Evolutionary conservation across 2,329 filamentous ascomycete species (phyloP), one percentile per base, ranked within the genome.

Genomic region (Phyllosticta paracitricarpa): DNA sequence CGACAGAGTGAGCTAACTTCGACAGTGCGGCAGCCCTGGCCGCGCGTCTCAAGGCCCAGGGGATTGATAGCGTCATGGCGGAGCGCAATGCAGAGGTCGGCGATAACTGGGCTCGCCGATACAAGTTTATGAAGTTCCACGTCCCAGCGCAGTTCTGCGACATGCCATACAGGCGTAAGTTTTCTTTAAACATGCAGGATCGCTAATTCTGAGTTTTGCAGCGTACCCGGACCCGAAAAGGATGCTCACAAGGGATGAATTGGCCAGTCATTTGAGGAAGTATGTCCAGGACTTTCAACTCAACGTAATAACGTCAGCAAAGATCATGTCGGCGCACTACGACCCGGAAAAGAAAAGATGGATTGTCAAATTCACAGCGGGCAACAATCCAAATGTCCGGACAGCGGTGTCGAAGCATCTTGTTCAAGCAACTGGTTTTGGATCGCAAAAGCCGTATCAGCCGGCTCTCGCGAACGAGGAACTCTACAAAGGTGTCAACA

Each of bases 101-200:
- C 1, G 75, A 77, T 61, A 77, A 74, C 61, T 78, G 76, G 76
- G 65, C 66, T 0, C 61, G 66, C 3, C 70, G 76, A 1, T 77
- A 78, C 56, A 75, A 77, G 57, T 71, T 24, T 53, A 58, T 64
- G 61, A 33, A 53, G 19, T 75, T 79, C 51, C 77, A 79, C 59
- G 64, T 77, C 2, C 71, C 72, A 4, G 76, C 73, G 0, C 68
- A 71, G 0, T 67, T 65, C 40, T 74, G 71, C 58, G 69, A 76
- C 24, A 62, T 74, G 58, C 75, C 76, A 0, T 77, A 71, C 54
- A 64, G 74, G 30, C 22, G 69, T 72, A 63, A 67, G 68, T 35
- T 8, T 14, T 0, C 2, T 51, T 14, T 53, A 1, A 51, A 28
- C 9, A 19, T 8, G 24, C 40, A 35, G 2, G 12, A 22, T 67